Base-by-base conservation (phyloP, 345 rosid genomes). In the Passiflora organensis region DNA sequence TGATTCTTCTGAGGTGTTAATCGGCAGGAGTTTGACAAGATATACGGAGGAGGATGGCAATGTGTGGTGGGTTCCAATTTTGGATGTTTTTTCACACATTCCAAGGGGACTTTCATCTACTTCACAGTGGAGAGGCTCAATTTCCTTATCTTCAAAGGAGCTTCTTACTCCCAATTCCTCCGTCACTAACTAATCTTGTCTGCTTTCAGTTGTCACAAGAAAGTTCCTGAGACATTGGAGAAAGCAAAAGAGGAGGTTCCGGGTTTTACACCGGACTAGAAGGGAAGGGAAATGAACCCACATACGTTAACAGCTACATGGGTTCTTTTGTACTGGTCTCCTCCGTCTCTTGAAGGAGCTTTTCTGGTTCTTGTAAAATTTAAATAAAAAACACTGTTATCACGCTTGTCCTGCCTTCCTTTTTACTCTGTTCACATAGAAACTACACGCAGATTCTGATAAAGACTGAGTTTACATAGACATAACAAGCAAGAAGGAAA, bases 31-130 rank as follows among this genome's bases (percentile, higher is more conserved):
- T 85, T 82, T 82, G 94, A 85, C 66, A 38, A 37, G 62, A 72
- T 39, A 51, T 77, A 78, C 59, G 89, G 86, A 0, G 69, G 77
- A 50, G 89, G 89, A 68, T 82, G 89, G 94, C 89, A 82, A 72
- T 85, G 86, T 75, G 93, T 85, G 70, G 88, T 78, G 70, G 93
- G 93, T 48, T 82, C 89, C 43, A 79, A 73, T 44, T 85, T 85
- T 68, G 86, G 86, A 43, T 85, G 86, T 68, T 85, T 78, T 52
- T 85, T 85, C 66, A 85, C 94, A 44, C 89, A 82, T 70, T 75
- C 89, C 0, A 74, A 77, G 69, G 94, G 94, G 46, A 73, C 76
- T 59, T 85, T 85, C 71, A 78, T 85, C 58, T 85, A 85, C 65
- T 85, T 85, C 48, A 79, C 79, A 34, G 39, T 82, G 73, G 86